phyloP scores from a whole-genome alignment of 2,329 filamentous ascomycete genomes.

The Fusarium poae region DNA sequence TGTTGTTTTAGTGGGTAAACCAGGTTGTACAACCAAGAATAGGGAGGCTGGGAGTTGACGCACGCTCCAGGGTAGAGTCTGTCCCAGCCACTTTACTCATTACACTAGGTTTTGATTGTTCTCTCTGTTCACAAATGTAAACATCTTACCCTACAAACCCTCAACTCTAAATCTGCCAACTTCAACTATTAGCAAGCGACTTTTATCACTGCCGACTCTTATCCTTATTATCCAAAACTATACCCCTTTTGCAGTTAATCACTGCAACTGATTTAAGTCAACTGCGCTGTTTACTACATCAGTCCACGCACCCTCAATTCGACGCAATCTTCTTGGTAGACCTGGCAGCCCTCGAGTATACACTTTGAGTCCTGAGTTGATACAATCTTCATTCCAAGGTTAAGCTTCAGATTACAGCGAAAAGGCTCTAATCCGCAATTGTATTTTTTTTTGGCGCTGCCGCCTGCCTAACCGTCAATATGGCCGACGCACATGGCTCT shows the following conservation, averaged over 20 bases:
- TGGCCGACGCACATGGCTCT: slow-evolving; percentile 51
- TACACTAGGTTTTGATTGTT: slow-evolving; percentile 33
- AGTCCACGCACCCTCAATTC: slow-evolving; percentile 31
- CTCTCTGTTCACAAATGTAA: slow-evolving; percentile 43
- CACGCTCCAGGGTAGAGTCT: slow-evolving; percentile 47
- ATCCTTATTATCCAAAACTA: slow-evolving; percentile 23
- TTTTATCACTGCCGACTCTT: slow-evolving; percentile 36
- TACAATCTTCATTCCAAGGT: slow-evolving; percentile 18
- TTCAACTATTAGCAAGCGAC: slow-evolving; percentile 43
- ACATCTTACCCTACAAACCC: slow-evolving; percentile 43
- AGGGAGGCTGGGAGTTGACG: slow-evolving; percentile 46
- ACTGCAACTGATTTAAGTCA: slow-evolving; percentile 18
- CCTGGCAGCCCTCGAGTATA: slow-evolving; percentile 42
- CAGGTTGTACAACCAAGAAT: slow-evolving; percentile 35
- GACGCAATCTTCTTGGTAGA: slow-evolving; percentile 29
- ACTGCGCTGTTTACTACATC: slow-evolving; percentile 36
- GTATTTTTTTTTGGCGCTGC: slow-evolving; percentile 18
- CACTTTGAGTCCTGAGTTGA: slow-evolving; percentile 34
- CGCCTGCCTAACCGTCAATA: slow-evolving; percentile 38
- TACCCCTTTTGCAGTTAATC: slow-evolving; percentile 11
- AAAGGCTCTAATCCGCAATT: not conserved
- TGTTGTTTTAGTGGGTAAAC: slow-evolving; percentile 39
- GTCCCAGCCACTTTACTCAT: slow-evolving; percentile 48
- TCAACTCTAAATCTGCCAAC: slow-evolving; percentile 46
- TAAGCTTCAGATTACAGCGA: slow-evolving; percentile 14